Conservation (phyloP, 495 filamentous ascomycete genomes). For the Penicilliopsis zonata region DNA sequence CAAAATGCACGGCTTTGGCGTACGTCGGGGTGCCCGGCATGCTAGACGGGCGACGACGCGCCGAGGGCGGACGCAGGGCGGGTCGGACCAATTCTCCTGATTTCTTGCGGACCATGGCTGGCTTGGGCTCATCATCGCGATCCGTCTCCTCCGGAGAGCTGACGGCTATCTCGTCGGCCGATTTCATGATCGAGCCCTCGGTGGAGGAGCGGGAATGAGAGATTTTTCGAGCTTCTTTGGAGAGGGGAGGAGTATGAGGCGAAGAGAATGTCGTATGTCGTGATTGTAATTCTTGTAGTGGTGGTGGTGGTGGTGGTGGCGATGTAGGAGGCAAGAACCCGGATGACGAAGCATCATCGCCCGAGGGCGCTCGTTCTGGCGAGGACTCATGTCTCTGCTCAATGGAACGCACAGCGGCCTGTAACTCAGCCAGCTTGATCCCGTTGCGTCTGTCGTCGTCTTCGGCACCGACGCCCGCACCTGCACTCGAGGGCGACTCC, state of each 20-base stretch:
- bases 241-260: conserved; percentile 22
- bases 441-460: conserved; percentile 39
- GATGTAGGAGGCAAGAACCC: conserved; percentile 2
- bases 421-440: conserved; percentile 64
- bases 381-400: conserved; percentile 53
- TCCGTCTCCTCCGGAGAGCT: conserved; percentile 57
- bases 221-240: conserved; percentile 50
- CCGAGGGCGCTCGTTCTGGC: conserved; percentile 34
- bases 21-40: conserved; percentile 97
- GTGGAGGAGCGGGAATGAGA: conserved; percentile 78
- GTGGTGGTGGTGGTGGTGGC: too few relatives aligned
- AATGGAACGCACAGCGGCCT: conserved; percentile 72
- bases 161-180: conserved; percentile 41
- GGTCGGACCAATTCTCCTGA: conserved; percentile 94
- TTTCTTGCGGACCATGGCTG: conserved; percentile 91
- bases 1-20: conserved; percentile 91
- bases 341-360: conserved; percentile 8
- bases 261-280: conserved; percentile 3
- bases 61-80: conserved; percentile 64
- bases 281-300: too few relatives aligned
- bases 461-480: too few relatives aligned
- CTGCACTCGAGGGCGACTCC: conserved; percentile 47
- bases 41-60: conserved; percentile 70
- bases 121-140: conserved; percentile 52
- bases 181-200: conserved; percentile 49